Conservation (phyloP, 1,284 basidiomycete species). For the Cryptococcus floricola region DNA sequence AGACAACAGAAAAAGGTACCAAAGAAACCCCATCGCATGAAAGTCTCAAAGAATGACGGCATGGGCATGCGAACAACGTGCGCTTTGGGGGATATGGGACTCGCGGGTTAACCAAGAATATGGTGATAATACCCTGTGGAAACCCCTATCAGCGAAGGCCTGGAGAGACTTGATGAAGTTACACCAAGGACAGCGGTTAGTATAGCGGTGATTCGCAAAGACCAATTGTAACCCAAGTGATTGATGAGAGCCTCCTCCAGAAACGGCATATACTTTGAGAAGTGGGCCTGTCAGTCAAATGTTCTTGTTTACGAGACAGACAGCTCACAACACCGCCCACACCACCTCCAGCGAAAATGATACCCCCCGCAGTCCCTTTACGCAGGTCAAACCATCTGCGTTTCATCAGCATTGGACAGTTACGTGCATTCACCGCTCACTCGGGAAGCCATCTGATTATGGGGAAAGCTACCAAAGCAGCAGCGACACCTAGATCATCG, state of each 20-base stretch:
- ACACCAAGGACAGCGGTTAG: no score
- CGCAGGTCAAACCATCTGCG: constrained; percentile 24
- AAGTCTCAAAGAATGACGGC: constrained; percentile 16
- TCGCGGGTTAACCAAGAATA: no score
- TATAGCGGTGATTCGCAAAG: no score
- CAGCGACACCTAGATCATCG: constrained; percentile 13
- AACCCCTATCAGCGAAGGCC: no score
- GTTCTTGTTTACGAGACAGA: constrained; percentile 4
- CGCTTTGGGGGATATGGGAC: constrained; percentile 14
- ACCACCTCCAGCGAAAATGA: constrained; percentile 24
- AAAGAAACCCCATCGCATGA: constrained; percentile 17
- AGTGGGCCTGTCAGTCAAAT: no score
- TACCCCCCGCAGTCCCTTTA: constrained; percentile 19
- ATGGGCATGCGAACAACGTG: constrained; percentile 13
- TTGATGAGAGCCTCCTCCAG: no score
- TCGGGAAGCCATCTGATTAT: constrained; percentile 25
- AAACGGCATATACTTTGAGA: no score
- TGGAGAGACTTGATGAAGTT: no score
- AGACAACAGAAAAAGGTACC: constrained; percentile 17
- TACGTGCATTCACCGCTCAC: constrained; percentile 6
- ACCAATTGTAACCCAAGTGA: no score
- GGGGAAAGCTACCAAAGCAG: constrained; percentile 19
- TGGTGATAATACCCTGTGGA: no score
- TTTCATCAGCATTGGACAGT: not conserved
- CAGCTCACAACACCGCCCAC: constrained; percentile 25